phyloP scores from a whole-genome alignment of 805 yeast species.

The Candida multigemmis region DNA sequence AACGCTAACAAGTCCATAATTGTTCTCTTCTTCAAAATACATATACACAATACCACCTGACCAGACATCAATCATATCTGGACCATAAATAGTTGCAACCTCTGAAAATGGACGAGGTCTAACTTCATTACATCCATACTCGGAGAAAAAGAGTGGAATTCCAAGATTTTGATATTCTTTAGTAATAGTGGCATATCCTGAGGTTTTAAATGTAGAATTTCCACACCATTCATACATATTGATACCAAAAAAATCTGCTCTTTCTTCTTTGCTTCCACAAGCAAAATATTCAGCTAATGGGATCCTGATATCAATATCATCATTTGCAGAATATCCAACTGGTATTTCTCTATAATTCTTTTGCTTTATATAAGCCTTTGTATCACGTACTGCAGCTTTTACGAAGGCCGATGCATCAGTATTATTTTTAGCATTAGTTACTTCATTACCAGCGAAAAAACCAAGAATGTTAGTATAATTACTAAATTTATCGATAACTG shows the following conservation, averaged over 20 bases:
- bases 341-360: conserved; percentile 62
- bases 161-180: conserved; percentile 55
- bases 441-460: conserved; percentile 84
- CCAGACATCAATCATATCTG: conserved; percentile 75
- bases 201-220: conserved; percentile 39
- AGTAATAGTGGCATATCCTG: conserved; percentile 65
- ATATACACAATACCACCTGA: conserved; percentile 86
- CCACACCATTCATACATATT: conserved; percentile 93
- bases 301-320: conserved; percentile 59
- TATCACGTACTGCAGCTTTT: conserved; percentile 76
- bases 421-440: conserved; percentile 55
- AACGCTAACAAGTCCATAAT: conserved; percentile 64
- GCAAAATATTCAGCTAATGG: conserved; percentile 65
- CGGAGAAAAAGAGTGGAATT: conserved; percentile 71
- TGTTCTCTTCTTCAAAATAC: conserved; percentile 71
- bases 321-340: conserved; percentile 78
- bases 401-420: conserved; percentile 75
- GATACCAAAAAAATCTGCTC: conserved; percentile 79
- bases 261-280: conserved; percentile 57
- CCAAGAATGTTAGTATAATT: conserved; percentile 68
- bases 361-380: conserved; percentile 53
- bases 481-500: conserved; percentile 60
- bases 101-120: conserved; percentile 67
- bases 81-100: conserved; percentile 54
- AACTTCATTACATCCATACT: conserved; percentile 71